Evolutionary conservation across 192 early-diverging fungal species (phyloP).

Genomic region (Dissophora ornata): DNA sequence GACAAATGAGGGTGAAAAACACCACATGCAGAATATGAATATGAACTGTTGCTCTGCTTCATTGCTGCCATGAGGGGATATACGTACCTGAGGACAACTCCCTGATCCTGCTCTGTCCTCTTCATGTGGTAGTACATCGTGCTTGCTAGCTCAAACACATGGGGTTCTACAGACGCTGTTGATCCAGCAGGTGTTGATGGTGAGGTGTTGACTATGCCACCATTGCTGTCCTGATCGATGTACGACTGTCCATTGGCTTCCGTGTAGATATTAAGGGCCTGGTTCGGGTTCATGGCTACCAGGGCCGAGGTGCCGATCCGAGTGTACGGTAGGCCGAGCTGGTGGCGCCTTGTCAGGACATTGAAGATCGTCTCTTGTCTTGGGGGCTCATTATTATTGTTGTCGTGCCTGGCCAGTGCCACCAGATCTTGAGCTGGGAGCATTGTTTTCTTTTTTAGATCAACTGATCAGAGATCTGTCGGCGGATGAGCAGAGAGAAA

Average conservation of each 20-base stretch:
- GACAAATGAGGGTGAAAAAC: no score
- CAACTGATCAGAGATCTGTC: no score
- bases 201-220: neutral
- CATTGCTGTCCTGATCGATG: conserved; percentile 47
- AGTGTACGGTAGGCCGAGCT: conserved; percentile 63
- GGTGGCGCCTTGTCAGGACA: conserved; percentile 37
- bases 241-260: conserved; percentile 62
- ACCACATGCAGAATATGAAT: no score
- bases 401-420: conserved; percentile 39
- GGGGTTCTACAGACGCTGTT: no score
- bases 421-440: conserved; percentile 44
- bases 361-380: conserved; percentile 43
- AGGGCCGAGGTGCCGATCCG: conserved; percentile 60
- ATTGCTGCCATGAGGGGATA: no score
- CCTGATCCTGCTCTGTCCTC: conserved; percentile 73
- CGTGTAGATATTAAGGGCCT: conserved; percentile 57
- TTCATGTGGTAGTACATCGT: conserved; percentile 77
- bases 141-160: conserved; percentile 76
- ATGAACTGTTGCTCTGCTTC: no score
- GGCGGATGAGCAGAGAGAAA: no score
- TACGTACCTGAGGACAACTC: conserved; percentile 71
- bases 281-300: conserved; percentile 63
- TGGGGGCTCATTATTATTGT: conserved; percentile 28
- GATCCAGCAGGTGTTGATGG: conserved; percentile 18
- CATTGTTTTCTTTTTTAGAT: conserved; percentile 25